Evolutionary conservation across 257 asterid genomes (phyloP), one percentile per base, ranked within the genome.

Genomic region (Solanum paucissectum): DNA sequence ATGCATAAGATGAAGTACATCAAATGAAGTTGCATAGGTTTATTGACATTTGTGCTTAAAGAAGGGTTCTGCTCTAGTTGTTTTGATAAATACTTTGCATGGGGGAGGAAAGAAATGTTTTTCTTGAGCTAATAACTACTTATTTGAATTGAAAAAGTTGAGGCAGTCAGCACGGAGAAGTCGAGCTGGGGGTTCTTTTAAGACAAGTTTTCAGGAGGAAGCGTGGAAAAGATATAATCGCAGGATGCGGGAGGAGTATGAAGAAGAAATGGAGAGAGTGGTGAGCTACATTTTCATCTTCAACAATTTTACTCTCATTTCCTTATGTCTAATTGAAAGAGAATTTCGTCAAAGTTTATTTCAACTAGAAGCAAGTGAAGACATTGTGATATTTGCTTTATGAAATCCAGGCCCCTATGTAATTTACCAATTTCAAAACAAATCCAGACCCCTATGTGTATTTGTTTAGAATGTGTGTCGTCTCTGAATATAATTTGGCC

Each of bases 221-320:
- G 98, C 99, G 7, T 92, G 96, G 94, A 97, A 88, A 91, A 95
- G 94, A 92, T 94, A 95, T 91, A 93, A 92, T 77, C 94, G 94
- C 2, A 94, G 98, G 87, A 90, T 94, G 98, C 98, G 91, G 91
- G 99, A 97, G 91, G 98, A 95, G 93, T 91, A 94, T 60, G 99
- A 95, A 94, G 99, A 97, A 91, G 99, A 95, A 94, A 92, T 93
- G 97, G 99, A 95, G 92, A 93, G 99, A 96, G 95, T 97, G 95
- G 99, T 97, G 86, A 88, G 98, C 77, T 88, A 87, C 40, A 36
- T 83, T 36, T 91, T 42, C 58, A 7, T 84, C 64, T 87, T 77
- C 83, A 82, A 23, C 86, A 46, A 60, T 52, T 68, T 38, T 79
- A 82, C 37, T 87, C 86, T 58, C 83, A 36, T 74, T 81, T 82